A percentile compares a stretch with the other conserved stretches of the same genome.
phyloP scores from a whole-genome alignment of 2,329 filamentous ascomycete genomes.

The Elsinoe australis region DNA sequence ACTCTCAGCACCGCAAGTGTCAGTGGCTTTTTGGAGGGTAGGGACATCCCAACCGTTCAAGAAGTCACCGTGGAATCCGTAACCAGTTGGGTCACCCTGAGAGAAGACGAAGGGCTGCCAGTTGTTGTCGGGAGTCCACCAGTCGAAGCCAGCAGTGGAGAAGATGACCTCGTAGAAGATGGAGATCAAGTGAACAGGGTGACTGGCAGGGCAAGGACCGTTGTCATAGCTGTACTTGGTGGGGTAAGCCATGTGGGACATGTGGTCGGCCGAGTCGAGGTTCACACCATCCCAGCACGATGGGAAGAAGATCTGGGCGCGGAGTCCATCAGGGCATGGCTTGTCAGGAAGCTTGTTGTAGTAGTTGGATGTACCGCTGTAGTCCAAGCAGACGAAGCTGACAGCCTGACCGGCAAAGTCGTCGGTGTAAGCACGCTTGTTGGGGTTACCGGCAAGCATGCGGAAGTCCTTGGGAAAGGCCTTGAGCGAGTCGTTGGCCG shows the following conservation, averaged over 20 bases:
- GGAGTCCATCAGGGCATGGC: conserved; percentile 57
- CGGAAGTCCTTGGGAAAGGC: conserved; percentile 66
- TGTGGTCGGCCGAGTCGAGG: conserved; percentile 52
- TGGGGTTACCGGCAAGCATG: conserved; percentile 60
- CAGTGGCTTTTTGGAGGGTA: conserved; percentile 35
- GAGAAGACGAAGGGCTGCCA: conserved; percentile 39
- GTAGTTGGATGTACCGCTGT: conserved; percentile 38
- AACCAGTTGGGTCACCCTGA: conserved; percentile 44
- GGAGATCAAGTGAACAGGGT: conserved; percentile 33
- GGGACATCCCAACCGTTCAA: conserved; percentile 42
- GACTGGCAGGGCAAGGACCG: conserved; percentile 36
- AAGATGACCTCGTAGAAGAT: conserved; percentile 38
- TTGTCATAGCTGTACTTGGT: conserved; percentile 31
- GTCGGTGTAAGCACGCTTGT: conserved; percentile 49
- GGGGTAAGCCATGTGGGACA: conserved; percentile 59
- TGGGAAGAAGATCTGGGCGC: conserved; percentile 62
- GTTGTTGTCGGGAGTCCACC: conserved; percentile 28
- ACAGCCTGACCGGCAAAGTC: conserved; percentile 48
- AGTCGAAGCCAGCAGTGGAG: conserved; percentile 28
- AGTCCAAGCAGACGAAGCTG: conserved; percentile 50
- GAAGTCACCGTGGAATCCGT: conserved; percentile 49
- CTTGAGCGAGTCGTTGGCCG: conserved; percentile 58
- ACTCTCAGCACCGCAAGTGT: conserved; percentile 28
- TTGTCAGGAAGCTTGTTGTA: conserved; percentile 57
- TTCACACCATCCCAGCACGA: conserved; percentile 61